phyloP scores from a whole-genome alignment of 345 rosid species.

The Linum usitatissimum region DNA sequence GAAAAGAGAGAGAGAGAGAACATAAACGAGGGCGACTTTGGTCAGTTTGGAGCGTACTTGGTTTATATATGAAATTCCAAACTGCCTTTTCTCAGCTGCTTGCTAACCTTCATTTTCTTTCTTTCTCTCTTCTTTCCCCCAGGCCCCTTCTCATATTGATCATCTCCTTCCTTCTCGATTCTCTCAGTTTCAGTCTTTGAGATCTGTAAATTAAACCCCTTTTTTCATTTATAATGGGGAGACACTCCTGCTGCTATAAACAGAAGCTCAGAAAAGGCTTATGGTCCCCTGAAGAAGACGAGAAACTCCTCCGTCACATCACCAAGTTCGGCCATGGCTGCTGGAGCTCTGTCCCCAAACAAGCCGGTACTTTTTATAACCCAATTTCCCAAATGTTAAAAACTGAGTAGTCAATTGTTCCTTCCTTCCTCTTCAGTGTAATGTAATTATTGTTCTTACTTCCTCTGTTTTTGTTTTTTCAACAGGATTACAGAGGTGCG shows the following conservation, averaged over 20 bases:
- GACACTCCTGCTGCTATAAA: conserved; percentile 7
- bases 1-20: background rate
- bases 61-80: background rate
- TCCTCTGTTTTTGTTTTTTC: background rate
- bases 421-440: background rate
- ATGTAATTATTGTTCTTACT: background rate
- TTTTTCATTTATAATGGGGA: background rate
- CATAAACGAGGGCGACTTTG: background rate
- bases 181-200: background rate
- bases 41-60: background rate
- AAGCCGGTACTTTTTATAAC: background rate
- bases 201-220: too few relatives aligned
- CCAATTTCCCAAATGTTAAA: background rate
- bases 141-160: background rate
- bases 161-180: too few relatives aligned
- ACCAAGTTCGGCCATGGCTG: conserved; percentile 6
- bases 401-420: too few relatives aligned
- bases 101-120: background rate
- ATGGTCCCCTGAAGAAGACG: conserved; percentile 6
- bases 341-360: conserved; percentile 9
- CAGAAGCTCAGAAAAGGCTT: conserved; percentile 4
- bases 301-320: conserved; percentile 2
- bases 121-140: background rate
- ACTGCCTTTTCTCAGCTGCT: background rate
- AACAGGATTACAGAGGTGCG: conserved; percentile 1